Evolutionary conservation across 129 eudicot species (phyloP).

Genomic region (Helichrysum umbraculigerum): DNA sequence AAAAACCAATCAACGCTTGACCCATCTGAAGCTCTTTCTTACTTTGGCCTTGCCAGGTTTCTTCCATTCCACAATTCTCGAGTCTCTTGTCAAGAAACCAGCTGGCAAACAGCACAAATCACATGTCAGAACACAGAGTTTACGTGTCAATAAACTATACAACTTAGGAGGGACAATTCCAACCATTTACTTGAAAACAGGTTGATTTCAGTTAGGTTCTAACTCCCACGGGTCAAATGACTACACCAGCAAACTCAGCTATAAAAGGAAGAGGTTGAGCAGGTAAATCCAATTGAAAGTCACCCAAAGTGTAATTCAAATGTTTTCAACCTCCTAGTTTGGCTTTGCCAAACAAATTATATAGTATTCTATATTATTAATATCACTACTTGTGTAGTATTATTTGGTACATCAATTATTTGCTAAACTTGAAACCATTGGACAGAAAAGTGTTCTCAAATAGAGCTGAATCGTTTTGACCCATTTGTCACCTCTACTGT

Average conservation of each 20-base stretch:
- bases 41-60: conserved; percentile 99
- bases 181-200: background rate
- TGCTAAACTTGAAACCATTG: no score
- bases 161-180: background rate
- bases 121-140: conserved; percentile 1
- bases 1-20: conserved; percentile 59
- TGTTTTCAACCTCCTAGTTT: background rate
- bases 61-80: conserved; percentile 90
- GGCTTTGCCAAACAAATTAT: background rate
- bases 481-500: no score
- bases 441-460: no score
- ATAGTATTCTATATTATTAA: background rate
- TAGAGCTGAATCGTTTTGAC: no score
- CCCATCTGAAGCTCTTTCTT: conserved; percentile 98
- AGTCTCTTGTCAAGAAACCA: conserved; percentile 96
- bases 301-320: background rate
- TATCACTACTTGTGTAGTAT: no score
- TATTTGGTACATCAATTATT: no score
- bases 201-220: no score
- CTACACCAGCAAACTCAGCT: background rate
- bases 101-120: conserved; percentile 41
- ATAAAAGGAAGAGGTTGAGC: background rate
- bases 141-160: background rate
- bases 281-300: background rate
- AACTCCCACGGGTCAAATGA: background rate